Percentiles rank a stretch among this genome's conserved stretches.
Evolutionary conservation across 768 basidiomycete genomes (phyloP).

Genomic region (Russula vinacea): DNA sequence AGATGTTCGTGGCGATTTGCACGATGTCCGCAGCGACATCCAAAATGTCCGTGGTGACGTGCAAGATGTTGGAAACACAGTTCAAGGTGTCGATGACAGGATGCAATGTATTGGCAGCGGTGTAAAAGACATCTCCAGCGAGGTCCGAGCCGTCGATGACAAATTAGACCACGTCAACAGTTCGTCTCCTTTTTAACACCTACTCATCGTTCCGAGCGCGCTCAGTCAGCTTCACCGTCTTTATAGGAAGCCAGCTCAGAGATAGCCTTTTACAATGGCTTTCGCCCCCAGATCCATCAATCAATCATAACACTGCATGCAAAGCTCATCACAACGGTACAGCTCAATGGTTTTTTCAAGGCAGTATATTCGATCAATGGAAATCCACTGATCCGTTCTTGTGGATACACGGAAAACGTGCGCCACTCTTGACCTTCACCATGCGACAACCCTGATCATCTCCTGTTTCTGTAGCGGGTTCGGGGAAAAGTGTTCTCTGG

Average conservation of each 20-base stretch:
- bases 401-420: conserved; percentile 6
- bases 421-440: neutral
- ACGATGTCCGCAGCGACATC: neutral
- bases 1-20: neutral
- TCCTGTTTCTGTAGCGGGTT: conserved; percentile 3
- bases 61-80: too few species aligned
- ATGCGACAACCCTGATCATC: neutral
- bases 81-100: too few species aligned
- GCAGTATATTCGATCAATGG: neutral
- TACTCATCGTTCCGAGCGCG: neutral
- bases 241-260: neutral
- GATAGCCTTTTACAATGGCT: conserved; percentile 2
- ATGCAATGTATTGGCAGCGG: too few species aligned
- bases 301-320: neutral
- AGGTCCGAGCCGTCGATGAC: neutral
- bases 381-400: neutral
- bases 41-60: too few species aligned
- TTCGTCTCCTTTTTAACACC: neutral
- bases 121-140: neutral
- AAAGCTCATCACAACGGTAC: neutral
- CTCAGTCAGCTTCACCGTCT: neutral
- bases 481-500: conserved; percentile 13
- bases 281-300: conserved; percentile 4
- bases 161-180: neutral
- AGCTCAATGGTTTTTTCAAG: neutral